Percentiles rank a stretch among this genome's conserved stretches.
phyloP scores from a whole-genome alignment of 257 asterid species.

The Capsicum chinense region DNA sequence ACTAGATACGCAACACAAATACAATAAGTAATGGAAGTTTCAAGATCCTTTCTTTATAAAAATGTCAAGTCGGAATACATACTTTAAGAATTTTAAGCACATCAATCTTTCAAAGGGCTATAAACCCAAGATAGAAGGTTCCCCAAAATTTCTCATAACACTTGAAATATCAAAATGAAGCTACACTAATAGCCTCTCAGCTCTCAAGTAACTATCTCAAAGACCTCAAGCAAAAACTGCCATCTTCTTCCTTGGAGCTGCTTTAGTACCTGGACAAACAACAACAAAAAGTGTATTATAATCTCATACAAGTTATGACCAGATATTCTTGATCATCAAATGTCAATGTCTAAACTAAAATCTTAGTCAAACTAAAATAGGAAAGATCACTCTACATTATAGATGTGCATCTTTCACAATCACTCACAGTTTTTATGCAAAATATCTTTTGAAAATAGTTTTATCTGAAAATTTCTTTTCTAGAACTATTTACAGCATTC shows the following conservation, averaged over 20 bases:
- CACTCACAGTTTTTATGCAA: neutral
- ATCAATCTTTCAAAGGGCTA: neutral
- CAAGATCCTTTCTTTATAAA: neutral
- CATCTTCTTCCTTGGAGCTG: no score
- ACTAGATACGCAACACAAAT: neutral
- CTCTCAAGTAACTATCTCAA: no score
- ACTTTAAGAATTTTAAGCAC: neutral
- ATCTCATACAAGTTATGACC: neutral
- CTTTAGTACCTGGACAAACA: no score
- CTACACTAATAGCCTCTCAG: no score
- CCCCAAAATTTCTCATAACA: no score
- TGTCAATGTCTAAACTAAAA: neutral
- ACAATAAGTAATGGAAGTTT: neutral
- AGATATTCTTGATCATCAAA: neutral
- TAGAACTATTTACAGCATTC: no score
- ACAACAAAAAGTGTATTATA: no score
- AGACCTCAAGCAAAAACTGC: no score
- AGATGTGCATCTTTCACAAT: neutral
- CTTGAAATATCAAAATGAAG: no score
- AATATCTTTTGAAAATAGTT: neutral
- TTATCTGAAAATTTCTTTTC: neutral
- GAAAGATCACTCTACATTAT: neutral
- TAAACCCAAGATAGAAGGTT: no score
- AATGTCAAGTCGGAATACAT: slow-evolving; percentile 13
- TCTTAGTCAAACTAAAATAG: neutral